Percentiles rank a stretch among this genome's conserved stretches.
Evolutionary conservation across 306 rosid genomes (phyloP).

Genomic region (Trifolium subterraneum): DNA sequence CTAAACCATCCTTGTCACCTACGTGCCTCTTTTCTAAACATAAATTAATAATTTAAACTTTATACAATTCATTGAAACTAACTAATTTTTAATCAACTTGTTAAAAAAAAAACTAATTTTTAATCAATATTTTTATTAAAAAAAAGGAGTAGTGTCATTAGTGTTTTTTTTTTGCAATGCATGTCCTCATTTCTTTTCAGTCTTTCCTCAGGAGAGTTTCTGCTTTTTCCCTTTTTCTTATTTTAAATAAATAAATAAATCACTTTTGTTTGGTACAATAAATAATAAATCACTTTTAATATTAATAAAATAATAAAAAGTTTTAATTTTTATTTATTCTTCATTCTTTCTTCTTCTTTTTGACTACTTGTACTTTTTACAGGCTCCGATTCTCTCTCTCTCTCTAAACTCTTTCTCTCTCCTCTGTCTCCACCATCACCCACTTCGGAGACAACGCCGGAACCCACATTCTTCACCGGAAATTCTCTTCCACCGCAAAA

Average conservation of each 20-base stretch:
- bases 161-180: background rate
- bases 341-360: constrained; percentile 50
- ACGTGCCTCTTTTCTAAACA: constrained; percentile 30
- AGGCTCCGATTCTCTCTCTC: constrained; percentile 55
- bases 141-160: constrained; percentile 3
- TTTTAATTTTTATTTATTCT: constrained; percentile 33
- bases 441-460: constrained; percentile 56
- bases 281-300: background rate
- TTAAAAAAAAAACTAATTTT: background rate
- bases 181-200: constrained; percentile 14
- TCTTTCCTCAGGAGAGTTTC: constrained; percentile 37
- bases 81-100: background rate
- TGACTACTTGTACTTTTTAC: constrained; percentile 78
- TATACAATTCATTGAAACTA: background rate
- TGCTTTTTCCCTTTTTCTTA: constrained; percentile 34
- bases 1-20: constrained; percentile 30
- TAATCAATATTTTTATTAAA: background rate
- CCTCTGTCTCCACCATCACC: constrained; percentile 58
- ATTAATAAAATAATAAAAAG: too few species aligned
- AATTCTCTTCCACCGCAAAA: constrained; percentile 18
- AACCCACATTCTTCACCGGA: constrained; percentile 22
- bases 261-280: background rate
- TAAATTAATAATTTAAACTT: background rate
- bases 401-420: constrained; percentile 53
- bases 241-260: background rate